phyloP scores from a whole-genome alignment of 2,329 filamentous ascomycete species.

The Trichoderma arundinaceum region DNA sequence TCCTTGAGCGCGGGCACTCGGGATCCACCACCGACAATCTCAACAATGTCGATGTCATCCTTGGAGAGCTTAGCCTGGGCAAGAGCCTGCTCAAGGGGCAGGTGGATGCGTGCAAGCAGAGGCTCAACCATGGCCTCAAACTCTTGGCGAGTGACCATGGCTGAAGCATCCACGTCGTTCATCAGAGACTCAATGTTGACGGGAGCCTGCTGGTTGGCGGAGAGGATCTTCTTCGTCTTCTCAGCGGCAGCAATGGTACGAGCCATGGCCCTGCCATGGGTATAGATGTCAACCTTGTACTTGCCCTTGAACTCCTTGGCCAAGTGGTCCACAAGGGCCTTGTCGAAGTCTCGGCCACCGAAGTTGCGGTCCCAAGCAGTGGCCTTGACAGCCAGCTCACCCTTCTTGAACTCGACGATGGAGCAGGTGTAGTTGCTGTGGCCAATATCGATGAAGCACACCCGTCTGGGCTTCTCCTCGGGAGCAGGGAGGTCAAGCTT shows the following conservation, averaged over 20 bases:
- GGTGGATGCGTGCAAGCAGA: conserved; percentile 73
- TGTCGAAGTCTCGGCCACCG: conserved; percentile 96
- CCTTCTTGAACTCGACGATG: conserved; percentile 96
- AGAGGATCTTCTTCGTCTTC: conserved; percentile 98
- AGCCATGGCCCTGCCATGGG: conserved; percentile 86
- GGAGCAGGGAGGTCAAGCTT: conserved; percentile 88
- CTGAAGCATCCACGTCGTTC: conserved; percentile 92
- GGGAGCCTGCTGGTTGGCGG: conserved; percentile 89
- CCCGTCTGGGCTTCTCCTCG: conserved; percentile 90
- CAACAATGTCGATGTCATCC: conserved; percentile 91
- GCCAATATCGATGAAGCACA: conserved; percentile 92
- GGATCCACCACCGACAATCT: conserved; percentile 92
- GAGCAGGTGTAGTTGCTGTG: conserved; percentile 96
- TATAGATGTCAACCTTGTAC: conserved; percentile 94
- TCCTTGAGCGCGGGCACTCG: conserved; percentile 94
- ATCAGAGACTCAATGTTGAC: conserved; percentile 98
- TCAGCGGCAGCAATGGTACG: conserved; percentile 88
- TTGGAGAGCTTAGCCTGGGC: conserved; percentile 89
- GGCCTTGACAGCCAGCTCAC: conserved; percentile 90
- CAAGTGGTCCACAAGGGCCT: conserved; percentile 92
- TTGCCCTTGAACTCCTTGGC: conserved; percentile 96
- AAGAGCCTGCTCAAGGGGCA: conserved; percentile 86
- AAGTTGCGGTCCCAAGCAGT: conserved; percentile 96
- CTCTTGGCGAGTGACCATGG: conserved; percentile 91
- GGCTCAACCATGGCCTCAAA: conserved; percentile 90